These are phyloP conservation scores for Fraxinus dipetala DNA, from an alignment of 305 asterid species.

Conservation along the genomic window DNA sequence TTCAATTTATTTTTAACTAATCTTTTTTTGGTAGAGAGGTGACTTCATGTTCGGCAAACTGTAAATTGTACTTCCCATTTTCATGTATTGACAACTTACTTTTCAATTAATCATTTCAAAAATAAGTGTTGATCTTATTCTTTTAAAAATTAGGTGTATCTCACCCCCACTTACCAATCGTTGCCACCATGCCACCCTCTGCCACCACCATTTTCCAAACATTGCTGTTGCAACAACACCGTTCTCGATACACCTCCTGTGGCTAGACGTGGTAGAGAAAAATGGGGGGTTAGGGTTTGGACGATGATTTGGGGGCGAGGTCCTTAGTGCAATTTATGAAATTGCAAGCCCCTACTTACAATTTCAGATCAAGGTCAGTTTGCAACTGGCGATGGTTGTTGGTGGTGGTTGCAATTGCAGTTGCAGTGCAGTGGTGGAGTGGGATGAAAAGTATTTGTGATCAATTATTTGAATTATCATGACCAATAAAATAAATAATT, in stretches of 20 bases:
- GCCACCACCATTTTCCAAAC: neutral
- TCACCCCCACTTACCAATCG: neutral
- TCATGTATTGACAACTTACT: neutral
- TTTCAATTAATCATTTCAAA: neutral
- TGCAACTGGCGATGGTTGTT: neutral
- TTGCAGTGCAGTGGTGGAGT: no score
- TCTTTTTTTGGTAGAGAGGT: neutral
- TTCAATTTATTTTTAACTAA: neutral
- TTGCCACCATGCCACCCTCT: neutral
- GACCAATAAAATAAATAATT: no score
- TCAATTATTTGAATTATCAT: neutral
- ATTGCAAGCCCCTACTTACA: neutral
- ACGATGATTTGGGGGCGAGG: neutral
- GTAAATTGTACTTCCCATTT: neutral
- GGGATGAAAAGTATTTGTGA: neutral
- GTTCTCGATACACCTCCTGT: neutral
- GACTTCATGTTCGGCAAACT: neutral
- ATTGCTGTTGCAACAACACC: neutral
- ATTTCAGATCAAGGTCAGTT: neutral
- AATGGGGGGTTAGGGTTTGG: neutral
- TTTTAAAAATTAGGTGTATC: neutral
- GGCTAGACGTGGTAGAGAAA: neutral
- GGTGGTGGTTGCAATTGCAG: neutral
- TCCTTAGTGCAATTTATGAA: neutral
- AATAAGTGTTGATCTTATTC: neutral